phyloP scores from a whole-genome alignment of 2,329 filamentous ascomycete species.

The Ceratocystis papillata region DNA sequence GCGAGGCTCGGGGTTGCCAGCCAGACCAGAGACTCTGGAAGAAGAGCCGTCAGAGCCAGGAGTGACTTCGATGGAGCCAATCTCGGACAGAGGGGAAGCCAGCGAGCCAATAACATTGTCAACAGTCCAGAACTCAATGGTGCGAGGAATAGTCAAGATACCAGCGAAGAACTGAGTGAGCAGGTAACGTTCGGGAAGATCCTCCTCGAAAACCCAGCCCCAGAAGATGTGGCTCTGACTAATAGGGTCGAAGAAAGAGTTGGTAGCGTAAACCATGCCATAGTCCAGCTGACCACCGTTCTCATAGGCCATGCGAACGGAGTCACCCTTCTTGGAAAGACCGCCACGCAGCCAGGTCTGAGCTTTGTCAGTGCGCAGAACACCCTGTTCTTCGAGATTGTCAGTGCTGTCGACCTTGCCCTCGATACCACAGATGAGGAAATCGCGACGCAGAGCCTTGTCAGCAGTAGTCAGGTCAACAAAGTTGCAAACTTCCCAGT shows the following conservation, averaged over 20 bases:
- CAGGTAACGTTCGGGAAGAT: slow-evolving; percentile 18
- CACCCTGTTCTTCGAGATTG: background rate
- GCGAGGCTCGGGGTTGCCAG: slow-evolving; percentile 18
- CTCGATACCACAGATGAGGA: slow-evolving; percentile 20
- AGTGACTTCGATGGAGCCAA: slow-evolving; percentile 19
- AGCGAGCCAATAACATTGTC: slow-evolving; percentile 20
- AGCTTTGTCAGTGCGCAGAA: slow-evolving; percentile 18
- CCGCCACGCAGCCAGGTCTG: slow-evolving; percentile 20
- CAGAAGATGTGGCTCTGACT: slow-evolving; percentile 14
- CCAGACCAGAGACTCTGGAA: slow-evolving; percentile 17
- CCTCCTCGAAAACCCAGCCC: slow-evolving; percentile 20
- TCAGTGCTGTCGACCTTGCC: slow-evolving; percentile 17
- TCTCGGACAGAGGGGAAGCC: slow-evolving; percentile 13
- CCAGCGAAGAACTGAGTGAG: slow-evolving; percentile 21
- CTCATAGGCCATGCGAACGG: slow-evolving; percentile 17
- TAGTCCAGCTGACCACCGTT: slow-evolving; percentile 26
- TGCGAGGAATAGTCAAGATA: slow-evolving; percentile 19
- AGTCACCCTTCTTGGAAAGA: slow-evolving; percentile 6
- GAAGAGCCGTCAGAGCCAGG: slow-evolving; percentile 1
- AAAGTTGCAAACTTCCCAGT: slow-evolving; percentile 24
- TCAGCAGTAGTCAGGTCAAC: slow-evolving; percentile 11
- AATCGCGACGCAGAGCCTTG: slow-evolving; percentile 15
- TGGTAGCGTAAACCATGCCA: slow-evolving; percentile 27
- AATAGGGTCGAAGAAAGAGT: slow-evolving; percentile 26
- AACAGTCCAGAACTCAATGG: slow-evolving; percentile 18